phyloP scores from a whole-genome alignment of 1,139 yeast genomes.

The Pichia sp. region DNA sequence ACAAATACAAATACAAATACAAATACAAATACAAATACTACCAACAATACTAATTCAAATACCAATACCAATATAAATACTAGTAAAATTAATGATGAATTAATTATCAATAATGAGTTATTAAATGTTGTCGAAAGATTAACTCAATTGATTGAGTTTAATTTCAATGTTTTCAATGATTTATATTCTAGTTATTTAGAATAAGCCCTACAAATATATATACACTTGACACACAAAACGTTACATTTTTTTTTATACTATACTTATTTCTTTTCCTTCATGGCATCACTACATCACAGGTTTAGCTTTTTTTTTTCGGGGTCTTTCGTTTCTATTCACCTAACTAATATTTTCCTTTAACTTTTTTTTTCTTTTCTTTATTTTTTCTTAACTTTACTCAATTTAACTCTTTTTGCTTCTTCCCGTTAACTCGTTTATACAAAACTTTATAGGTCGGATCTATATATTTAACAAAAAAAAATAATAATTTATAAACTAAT shows the following conservation, averaged over 20 bases:
- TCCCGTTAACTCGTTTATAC: not conserved
- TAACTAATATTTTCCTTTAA: too few species aligned
- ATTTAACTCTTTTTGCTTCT: too few species aligned
- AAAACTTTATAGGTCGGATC: not conserved
- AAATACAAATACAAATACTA: too few species aligned
- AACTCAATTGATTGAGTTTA: conserved; percentile 57
- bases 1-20: too few species aligned
- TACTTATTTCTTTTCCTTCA: not conserved
- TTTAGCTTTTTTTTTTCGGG: too few species aligned
- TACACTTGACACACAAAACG: too few species aligned
- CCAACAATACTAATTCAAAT: not conserved
- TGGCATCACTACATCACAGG: not conserved
- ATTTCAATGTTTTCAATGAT: conserved; percentile 67
- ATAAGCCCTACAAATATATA: too few species aligned
- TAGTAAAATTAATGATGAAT: conserved; percentile 26
- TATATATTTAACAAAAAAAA: not conserved
- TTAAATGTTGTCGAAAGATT: conserved; percentile 47
- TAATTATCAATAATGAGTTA: conserved; percentile 38
- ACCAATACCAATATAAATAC: too few species aligned
- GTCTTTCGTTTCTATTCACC: too few species aligned
- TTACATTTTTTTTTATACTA: too few species aligned
- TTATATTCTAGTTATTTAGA: conserved; percentile 33
- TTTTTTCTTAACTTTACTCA: not conserved
- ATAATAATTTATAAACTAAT: too few species aligned
- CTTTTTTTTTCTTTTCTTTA: too few species aligned